Conservation (phyloP, 345 rosid genomes). For the Sonneratia alba region DNA sequence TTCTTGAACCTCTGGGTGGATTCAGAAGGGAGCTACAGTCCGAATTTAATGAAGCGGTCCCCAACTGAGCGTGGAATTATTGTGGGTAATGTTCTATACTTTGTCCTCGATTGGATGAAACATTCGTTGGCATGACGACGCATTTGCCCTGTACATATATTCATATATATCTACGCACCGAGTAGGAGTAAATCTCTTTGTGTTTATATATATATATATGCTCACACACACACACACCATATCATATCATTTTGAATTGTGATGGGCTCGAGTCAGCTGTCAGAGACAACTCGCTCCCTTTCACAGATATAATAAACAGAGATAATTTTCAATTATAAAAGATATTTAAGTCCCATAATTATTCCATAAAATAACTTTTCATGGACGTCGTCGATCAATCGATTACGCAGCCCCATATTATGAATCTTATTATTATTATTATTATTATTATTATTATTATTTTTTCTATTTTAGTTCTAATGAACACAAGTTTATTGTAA, state of each 20-base stretch:
- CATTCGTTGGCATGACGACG: slow-evolving; percentile 2
- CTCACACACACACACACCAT: background rate
- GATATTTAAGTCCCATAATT: too few relatives aligned
- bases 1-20: background rate
- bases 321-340: too few relatives aligned
- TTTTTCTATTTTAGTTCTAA: background rate
- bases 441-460: too few relatives aligned
- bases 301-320: background rate
- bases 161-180: background rate
- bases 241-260: background rate
- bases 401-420: too few relatives aligned
- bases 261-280: background rate
- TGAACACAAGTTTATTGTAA: background rate
- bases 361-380: too few relatives aligned
- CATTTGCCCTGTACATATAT: background rate
- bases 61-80: slow-evolving; percentile 1
- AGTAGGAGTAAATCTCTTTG: background rate
- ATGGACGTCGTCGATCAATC: too few relatives aligned
- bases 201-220: background rate
- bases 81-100: background rate
- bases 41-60: background rate
- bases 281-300: background rate
- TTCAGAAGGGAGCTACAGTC: background rate
- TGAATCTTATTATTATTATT: too few relatives aligned
- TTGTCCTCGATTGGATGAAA: background rate